phyloP scores from a whole-genome alignment of 495 filamentous ascomycete species.

The Podospora comata region DNA sequence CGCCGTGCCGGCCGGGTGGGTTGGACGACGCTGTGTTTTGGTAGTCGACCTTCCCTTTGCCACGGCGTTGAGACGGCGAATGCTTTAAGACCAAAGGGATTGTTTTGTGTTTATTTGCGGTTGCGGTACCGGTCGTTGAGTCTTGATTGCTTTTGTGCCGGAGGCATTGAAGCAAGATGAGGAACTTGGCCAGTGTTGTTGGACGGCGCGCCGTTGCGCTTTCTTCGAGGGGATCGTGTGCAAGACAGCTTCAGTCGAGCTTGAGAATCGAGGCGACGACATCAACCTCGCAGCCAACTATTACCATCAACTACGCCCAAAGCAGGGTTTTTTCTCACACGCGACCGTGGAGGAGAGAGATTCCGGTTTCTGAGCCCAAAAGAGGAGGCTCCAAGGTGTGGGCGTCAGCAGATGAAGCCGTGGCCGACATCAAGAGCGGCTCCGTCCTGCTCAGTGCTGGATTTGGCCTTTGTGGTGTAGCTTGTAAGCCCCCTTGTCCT shows the following conservation, averaged over 20 bases:
- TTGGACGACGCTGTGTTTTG: background rate
- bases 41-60: background rate
- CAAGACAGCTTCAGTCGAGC: background rate
- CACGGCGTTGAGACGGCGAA: background rate
- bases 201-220: background rate
- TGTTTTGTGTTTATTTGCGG: background rate
- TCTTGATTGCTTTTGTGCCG: background rate
- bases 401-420: conserved; percentile 56
- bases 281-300: background rate
- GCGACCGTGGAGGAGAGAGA: conserved; percentile 15
- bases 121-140: background rate
- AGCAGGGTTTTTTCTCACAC: background rate
- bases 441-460: conserved; percentile 57
- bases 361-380: conserved; percentile 29
- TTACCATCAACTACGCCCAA: background rate
- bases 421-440: conserved; percentile 57
- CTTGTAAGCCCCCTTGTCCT: conserved; percentile 40
- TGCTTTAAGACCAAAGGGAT: background rate
- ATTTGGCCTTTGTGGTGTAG: conserved; percentile 60
- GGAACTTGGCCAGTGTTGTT: background rate
- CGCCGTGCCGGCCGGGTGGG: too few relatives aligned
- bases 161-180: background rate
- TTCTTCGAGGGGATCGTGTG: background rate
- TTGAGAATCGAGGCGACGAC: background rate
- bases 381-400: conserved; percentile 53